Conservation (phyloP, 2,329 filamentous ascomycete species). For the Phaeosphaeriaceae sp. region DNA sequence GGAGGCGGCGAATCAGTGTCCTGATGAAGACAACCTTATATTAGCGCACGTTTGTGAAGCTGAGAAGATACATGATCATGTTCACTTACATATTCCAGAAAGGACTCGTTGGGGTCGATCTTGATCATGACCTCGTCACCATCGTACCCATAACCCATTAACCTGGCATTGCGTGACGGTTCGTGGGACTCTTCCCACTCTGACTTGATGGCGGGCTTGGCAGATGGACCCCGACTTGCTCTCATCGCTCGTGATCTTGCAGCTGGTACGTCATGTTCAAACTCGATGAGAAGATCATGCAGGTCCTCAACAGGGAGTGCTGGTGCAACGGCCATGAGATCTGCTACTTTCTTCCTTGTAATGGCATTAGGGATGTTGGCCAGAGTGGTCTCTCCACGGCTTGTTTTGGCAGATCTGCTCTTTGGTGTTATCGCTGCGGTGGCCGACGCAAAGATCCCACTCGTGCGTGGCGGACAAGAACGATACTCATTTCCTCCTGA, state of each 20-base stretch:
- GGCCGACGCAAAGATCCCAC: not conserved
- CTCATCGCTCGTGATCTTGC: slow-evolving; percentile 8
- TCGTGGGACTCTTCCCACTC: not conserved
- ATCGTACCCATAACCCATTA: not conserved
- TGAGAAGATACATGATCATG: not conserved
- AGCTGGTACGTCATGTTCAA: slow-evolving; percentile 8
- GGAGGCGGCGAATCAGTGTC: not conserved
- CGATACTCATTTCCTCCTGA: not conserved
- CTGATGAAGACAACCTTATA: not conserved
- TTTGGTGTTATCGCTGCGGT: not conserved
- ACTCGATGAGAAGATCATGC: slow-evolving; percentile 23
- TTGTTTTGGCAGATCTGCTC: not conserved
- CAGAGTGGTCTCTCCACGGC: slow-evolving; percentile 7
- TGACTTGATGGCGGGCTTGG: not conserved
- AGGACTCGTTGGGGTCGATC: slow-evolving; percentile 19
- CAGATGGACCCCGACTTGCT: slow-evolving; percentile 2
- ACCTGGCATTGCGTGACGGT: not conserved
- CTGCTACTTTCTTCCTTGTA: slow-evolving; percentile 20
- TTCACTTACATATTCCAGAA: slow-evolving; percentile 18
- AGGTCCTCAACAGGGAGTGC: slow-evolving; percentile 19
- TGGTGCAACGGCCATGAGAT: slow-evolving; percentile 27
- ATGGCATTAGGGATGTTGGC: slow-evolving; percentile 20
- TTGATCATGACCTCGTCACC: slow-evolving; percentile 19
- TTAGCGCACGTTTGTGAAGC: not conserved
- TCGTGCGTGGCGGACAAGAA: not conserved